These are phyloP conservation scores for Russula compacta DNA, from an alignment of 768 basidiomycete genomes.

Conservation along the genomic window DNA sequence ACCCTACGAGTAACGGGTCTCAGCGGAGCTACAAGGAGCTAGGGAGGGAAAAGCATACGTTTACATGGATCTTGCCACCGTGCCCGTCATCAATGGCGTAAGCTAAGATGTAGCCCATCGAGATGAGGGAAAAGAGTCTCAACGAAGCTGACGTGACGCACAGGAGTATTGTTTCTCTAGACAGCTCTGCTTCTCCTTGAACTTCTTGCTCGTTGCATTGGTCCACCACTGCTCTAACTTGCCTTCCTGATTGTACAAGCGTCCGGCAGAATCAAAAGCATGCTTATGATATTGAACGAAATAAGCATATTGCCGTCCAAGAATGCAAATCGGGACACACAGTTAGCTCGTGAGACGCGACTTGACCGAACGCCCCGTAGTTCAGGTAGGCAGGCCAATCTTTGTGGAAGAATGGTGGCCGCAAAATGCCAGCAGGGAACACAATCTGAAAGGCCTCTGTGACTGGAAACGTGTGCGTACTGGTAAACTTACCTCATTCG, in stretches of 20 bases:
- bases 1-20: conserved; percentile 37
- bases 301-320: not conserved
- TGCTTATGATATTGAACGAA: conserved; percentile 39
- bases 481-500: conserved; percentile 57
- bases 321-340: conserved; percentile 32
- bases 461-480: not conserved
- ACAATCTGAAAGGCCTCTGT: conserved; percentile 52
- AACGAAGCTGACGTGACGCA: conserved; percentile 25
- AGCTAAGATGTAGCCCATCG: conserved; percentile 29
- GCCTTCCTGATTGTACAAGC: conserved; percentile 85
- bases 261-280: conserved; percentile 83
- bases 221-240: conserved; percentile 92
- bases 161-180: conserved; percentile 89
- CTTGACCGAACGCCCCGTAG: conserved; percentile 88
- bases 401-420: conserved; percentile 81
- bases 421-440: conserved; percentile 94
- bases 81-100: conserved; percentile 83
- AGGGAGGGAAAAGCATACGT: conserved; percentile 42
- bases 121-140: not conserved
- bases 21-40: conserved; percentile 6
- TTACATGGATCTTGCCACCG: conserved; percentile 76
- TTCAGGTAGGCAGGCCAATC: conserved; percentile 84
- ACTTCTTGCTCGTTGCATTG: conserved; percentile 74
- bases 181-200: conserved; percentile 75
- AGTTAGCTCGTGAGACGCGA: conserved; percentile 88